Conservation (phyloP, 129 eudicot species). For the Rutidosis leptorrhynchoides region DNA sequence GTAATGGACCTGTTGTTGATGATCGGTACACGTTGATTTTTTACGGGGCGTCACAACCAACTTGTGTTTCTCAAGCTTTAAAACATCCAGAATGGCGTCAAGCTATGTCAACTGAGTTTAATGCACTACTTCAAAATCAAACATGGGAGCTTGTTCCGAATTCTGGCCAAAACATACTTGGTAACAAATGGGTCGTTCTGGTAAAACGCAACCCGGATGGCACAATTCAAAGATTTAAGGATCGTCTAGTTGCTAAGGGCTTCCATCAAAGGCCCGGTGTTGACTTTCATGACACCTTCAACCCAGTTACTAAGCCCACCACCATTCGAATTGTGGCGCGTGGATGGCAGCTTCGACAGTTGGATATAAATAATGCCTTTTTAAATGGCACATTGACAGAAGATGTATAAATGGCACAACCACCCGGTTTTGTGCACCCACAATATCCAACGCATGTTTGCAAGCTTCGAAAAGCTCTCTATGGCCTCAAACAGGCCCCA, state of each 20-base stretch:
- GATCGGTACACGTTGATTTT: too few relatives aligned
- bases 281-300: constrained; percentile 13
- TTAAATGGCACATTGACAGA: neutral
- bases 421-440: neutral
- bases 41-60: too few relatives aligned
- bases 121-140: neutral
- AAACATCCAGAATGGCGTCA: neutral
- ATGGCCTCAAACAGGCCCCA: too few relatives aligned
- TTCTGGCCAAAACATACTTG: too few relatives aligned
- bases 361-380: constrained; percentile 14
- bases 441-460: neutral
- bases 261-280: too few relatives aligned
- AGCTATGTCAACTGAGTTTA: neutral
- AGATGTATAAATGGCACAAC: constrained; percentile 4
- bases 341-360: neutral
- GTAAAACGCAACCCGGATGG: too few relatives aligned
- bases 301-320: constrained; percentile 2
- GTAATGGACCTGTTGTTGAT: too few relatives aligned
- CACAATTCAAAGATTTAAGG: too few relatives aligned
- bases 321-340: neutral
- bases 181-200: too few relatives aligned
- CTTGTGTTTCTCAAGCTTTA: neutral
- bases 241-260: too few relatives aligned
- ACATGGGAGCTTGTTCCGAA: neutral
- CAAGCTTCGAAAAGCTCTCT: too few relatives aligned